phyloP scores from a whole-genome alignment of 176 grass and related monocot genomes.

The Ampelocalamus luodianensis region DNA sequence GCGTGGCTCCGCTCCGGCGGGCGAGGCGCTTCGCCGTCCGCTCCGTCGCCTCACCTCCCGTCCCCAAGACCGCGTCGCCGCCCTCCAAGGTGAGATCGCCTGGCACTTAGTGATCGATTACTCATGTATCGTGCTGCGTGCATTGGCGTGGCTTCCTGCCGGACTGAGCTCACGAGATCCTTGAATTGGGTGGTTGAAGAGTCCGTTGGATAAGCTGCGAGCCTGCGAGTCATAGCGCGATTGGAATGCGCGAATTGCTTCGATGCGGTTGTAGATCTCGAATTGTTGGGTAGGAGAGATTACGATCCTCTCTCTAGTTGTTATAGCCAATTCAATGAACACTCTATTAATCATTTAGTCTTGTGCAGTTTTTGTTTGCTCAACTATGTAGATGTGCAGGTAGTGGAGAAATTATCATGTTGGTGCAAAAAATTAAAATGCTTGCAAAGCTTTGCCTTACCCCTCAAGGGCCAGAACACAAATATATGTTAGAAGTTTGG shows the following conservation, averaged over 20 bases:
- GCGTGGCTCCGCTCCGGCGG: conserved; percentile 24
- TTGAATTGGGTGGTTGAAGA: not conserved
- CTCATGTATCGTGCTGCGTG: not conserved
- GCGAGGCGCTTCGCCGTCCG: conserved; percentile 53
- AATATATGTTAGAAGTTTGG: not conserved
- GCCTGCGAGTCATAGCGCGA: not conserved
- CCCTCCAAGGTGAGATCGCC: conserved; percentile 67
- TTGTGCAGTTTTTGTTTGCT: not conserved
- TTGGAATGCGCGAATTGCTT: not conserved
- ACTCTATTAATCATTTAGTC: not conserved
- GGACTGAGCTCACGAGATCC: not conserved
- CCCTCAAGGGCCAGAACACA: not conserved
- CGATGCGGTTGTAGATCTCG: conserved; percentile 9
- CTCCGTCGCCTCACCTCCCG: conserved; percentile 66
- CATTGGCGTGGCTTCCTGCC: not conserved
- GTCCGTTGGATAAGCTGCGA: not conserved
- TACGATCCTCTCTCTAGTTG: not conserved
- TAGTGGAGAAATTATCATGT: not conserved
- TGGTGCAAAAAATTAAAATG: not conserved
- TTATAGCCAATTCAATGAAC: not conserved
- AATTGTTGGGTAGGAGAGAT: not conserved
- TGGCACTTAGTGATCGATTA: not conserved
- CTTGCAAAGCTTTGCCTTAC: not conserved
- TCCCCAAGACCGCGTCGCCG: conserved; percentile 40
- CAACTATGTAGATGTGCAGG: not conserved